Conservation (phyloP, 164 flowering plant species). For the Chloranthus sessilifolius region DNA sequence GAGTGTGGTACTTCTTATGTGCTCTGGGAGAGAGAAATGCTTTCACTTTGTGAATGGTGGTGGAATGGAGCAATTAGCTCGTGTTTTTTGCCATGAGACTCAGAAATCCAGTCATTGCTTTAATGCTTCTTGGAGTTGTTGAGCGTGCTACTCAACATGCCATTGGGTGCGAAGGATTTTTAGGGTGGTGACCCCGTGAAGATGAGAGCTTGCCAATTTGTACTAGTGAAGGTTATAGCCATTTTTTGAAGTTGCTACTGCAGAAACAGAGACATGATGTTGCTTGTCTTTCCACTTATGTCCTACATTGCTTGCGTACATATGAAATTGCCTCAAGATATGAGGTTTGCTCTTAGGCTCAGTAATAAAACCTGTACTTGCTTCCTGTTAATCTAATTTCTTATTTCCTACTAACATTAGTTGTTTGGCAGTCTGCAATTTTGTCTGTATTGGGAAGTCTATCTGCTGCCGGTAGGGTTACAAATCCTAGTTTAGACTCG, state of each 20-base stretch:
- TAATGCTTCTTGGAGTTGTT: slow-evolving; percentile 73
- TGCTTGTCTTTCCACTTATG: slow-evolving; percentile 76
- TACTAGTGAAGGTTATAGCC: slow-evolving; percentile 72
- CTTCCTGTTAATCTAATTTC: background rate
- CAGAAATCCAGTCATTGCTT: slow-evolving; percentile 44
- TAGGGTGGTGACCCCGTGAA: slow-evolving; percentile 99
- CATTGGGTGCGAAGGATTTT: slow-evolving; percentile 89
- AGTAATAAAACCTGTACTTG: background rate
- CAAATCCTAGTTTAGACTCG: slow-evolving; percentile 28
- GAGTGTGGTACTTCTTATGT: slow-evolving; percentile 57
- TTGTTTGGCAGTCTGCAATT: slow-evolving; percentile 56
- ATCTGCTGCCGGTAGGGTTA: slow-evolving; percentile 31
- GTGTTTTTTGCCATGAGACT: slow-evolving; percentile 30
- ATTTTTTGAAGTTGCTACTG: slow-evolving; percentile 67
- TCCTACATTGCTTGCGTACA: slow-evolving; percentile 76
- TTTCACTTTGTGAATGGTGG: slow-evolving; percentile 82
- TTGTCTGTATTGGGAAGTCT: slow-evolving; percentile 52
- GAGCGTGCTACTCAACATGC: slow-evolving; percentile 88
- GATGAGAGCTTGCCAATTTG: slow-evolving; percentile 69
- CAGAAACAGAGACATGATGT: slow-evolving; percentile 78
- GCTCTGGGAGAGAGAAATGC: slow-evolving; percentile 76
- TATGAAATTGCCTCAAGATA: slow-evolving; percentile 88
- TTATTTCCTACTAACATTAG: slow-evolving; percentile 7
- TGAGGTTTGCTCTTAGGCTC: slow-evolving; percentile 50
- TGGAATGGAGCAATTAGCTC: slow-evolving; percentile 71